A percentile compares a stretch with the other conserved stretches of the same genome.
These are phyloP conservation scores for Suillus lakei DNA, from an alignment of 768 basidiomycete genomes.

Conservation along the genomic window DNA sequence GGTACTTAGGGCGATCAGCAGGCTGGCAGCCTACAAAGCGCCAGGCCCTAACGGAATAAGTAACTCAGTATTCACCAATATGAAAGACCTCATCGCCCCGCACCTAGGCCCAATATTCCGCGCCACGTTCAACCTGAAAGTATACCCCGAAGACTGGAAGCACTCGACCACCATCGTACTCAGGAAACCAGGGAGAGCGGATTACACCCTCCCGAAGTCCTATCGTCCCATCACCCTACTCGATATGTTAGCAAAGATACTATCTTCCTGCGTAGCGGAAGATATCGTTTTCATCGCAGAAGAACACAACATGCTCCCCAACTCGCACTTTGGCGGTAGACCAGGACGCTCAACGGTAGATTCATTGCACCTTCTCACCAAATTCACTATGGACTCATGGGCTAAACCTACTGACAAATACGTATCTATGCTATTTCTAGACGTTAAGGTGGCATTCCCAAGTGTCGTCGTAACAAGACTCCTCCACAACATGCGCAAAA, in stretches of 20 bases:
- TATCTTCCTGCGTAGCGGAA: slow-evolving; percentile 27
- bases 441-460: slow-evolving; percentile 23
- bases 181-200: slow-evolving; percentile 38
- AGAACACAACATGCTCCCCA: slow-evolving; percentile 36
- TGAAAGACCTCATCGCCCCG: slow-evolving; percentile 11
- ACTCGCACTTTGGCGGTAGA: slow-evolving; percentile 30
- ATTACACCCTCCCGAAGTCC: slow-evolving; percentile 40
- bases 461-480: slow-evolving; percentile 1
- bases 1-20: slow-evolving; percentile 11
- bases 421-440: slow-evolving; percentile 11
- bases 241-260: slow-evolving; percentile 36
- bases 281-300: slow-evolving; percentile 33
- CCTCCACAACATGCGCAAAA: not conserved
- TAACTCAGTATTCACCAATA: slow-evolving; percentile 24
- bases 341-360: slow-evolving; percentile 29
- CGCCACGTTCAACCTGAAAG: slow-evolving; percentile 14
- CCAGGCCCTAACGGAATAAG: slow-evolving; percentile 29
- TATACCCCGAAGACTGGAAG: slow-evolving; percentile 23
- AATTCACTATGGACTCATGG: slow-evolving; percentile 30
- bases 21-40: slow-evolving; percentile 24
- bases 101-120: slow-evolving; percentile 17
- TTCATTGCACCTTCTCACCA: slow-evolving; percentile 26
- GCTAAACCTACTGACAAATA: slow-evolving; percentile 13
- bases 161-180: slow-evolving; percentile 35
- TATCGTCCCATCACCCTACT: slow-evolving; percentile 45